Percentiles rank a stretch among this genome's conserved stretches.
phyloP scores from a whole-genome alignment of 257 asterid genomes.

The Plectranthus barbatus region DNA sequence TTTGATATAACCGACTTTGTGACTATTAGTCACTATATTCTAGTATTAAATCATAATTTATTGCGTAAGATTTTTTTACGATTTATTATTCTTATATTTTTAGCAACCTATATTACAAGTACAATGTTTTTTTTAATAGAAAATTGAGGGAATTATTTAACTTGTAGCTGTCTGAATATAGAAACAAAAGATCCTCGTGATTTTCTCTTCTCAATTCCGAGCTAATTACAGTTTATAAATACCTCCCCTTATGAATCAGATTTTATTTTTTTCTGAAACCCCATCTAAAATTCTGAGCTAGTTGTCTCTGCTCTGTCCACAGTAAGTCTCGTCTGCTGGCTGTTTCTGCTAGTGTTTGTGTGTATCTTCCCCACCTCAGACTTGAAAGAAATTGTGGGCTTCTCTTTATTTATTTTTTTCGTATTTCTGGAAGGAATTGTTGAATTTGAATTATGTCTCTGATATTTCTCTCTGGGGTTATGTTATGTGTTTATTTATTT shows the following conservation, averaged over 20 bases:
- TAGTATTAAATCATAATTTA: too few species aligned
- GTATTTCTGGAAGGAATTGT: not conserved
- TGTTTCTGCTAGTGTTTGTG: not conserved
- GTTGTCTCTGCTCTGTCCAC: not conserved
- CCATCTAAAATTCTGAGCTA: not conserved
- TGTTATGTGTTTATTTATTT: not conserved
- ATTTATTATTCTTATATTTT: too few species aligned
- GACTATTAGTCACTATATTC: too few species aligned
- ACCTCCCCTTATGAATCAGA: not conserved
- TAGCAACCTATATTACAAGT: too few species aligned
- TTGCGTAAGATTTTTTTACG: too few species aligned
- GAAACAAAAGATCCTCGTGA: not conserved
- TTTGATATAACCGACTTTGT: too few species aligned
- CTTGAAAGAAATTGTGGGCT: not conserved
- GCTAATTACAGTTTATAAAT: not conserved
- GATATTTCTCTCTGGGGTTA: constrained; percentile 1
- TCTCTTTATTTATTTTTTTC: not conserved
- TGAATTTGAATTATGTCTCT: not conserved
- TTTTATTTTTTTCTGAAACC: not conserved
- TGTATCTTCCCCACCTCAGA: not conserved
- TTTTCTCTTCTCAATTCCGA: not conserved
- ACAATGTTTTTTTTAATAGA: too few species aligned
- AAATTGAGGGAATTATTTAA: too few species aligned
- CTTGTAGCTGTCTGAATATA: too few species aligned
- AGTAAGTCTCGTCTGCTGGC: constrained; percentile 11